Conservation (phyloP, 2,329 filamentous ascomycete species). For the Curvularia verruculosa region DNA sequence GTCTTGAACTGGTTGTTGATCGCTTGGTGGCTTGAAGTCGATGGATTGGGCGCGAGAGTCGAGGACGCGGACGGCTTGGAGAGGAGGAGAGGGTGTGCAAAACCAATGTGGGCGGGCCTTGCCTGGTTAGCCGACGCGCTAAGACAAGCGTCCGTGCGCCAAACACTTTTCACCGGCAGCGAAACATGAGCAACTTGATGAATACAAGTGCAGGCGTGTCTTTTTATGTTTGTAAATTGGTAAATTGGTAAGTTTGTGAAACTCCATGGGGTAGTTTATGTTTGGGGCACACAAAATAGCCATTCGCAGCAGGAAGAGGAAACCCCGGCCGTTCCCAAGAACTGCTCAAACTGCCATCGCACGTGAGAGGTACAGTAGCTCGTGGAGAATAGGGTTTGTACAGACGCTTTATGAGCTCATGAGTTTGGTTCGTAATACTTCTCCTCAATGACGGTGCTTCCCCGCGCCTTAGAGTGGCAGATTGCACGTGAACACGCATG, state of each 20-base stretch:
- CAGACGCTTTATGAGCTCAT: neutral
- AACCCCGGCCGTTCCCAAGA: neutral
- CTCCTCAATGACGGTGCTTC: conserved; percentile 8
- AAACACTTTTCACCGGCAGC: conserved; percentile 2
- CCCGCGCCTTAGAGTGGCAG: conserved; percentile 1
- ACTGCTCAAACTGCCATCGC: neutral
- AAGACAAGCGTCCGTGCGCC: neutral
- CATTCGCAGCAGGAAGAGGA: neutral
- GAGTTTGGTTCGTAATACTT: neutral
- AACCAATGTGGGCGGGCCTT: conserved; percentile 4
- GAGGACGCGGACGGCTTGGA: conserved; percentile 42
- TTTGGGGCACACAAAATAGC: neutral
- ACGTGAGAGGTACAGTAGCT: neutral
- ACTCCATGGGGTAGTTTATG: neutral
- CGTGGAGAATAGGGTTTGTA: neutral
- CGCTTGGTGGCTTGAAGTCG: conserved; percentile 40
- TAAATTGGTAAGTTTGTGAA: neutral
- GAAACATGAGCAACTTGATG: neutral
- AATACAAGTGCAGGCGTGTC: neutral
- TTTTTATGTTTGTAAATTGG: neutral
- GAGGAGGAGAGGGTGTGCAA: conserved; percentile 12
- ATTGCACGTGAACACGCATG: conserved; percentile 8
- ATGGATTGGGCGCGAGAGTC: conserved; percentile 45
- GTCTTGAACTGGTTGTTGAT: conserved; percentile 36
- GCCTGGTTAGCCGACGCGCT: conserved; percentile 6